Evolutionary conservation across 176 grass and related monocot genomes (phyloP).

Genomic region (Pontederia paniculata): DNA sequence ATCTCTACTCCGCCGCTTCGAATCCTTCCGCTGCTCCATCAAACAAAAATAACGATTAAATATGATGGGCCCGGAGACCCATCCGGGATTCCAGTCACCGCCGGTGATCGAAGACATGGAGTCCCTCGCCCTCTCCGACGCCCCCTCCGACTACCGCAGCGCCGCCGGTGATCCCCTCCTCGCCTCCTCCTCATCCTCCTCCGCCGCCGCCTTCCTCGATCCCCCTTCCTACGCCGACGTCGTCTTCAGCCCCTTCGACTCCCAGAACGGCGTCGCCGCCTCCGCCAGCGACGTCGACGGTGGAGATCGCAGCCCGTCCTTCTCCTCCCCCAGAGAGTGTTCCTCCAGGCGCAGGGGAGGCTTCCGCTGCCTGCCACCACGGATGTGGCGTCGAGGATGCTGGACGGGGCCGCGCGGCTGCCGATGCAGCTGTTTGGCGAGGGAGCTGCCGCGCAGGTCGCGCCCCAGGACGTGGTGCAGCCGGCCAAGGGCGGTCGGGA

Average conservation of each 20-base stretch:
- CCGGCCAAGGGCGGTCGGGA: conserved; percentile 86
- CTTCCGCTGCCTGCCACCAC: conserved; percentile 64
- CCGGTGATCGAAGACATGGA: conserved; percentile 12
- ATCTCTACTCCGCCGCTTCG: neutral
- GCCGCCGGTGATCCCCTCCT: conserved; percentile 5
- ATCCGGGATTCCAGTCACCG: conserved; percentile 3
- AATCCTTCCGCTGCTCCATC: neutral
- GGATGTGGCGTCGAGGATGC: conserved; percentile 72
- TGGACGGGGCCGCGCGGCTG: conserved; percentile 58
- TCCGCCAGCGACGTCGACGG: conserved; percentile 7
- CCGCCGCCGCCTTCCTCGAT: conserved; percentile 72
- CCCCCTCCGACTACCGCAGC: conserved; percentile 5
- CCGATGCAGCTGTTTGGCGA: conserved; percentile 64
- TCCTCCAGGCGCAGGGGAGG: conserved; percentile 73
- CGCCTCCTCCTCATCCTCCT: conserved; percentile 30
- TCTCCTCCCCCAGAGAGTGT: conserved; percentile 26
- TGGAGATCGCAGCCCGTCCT: neutral
- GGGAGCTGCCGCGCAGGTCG: conserved; percentile 18
- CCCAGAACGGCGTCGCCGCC: conserved; percentile 26
- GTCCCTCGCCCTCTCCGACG: conserved; percentile 12
- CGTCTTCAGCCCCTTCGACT: conserved; percentile 43
- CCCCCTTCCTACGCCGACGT: conserved; percentile 92
- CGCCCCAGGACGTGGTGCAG: conserved; percentile 82
- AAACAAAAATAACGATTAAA: neutral
- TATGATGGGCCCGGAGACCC: conserved; percentile 19